Base-by-base conservation (phyloP, 306 rosid genomes). In the Parietaria judaica region DNA sequence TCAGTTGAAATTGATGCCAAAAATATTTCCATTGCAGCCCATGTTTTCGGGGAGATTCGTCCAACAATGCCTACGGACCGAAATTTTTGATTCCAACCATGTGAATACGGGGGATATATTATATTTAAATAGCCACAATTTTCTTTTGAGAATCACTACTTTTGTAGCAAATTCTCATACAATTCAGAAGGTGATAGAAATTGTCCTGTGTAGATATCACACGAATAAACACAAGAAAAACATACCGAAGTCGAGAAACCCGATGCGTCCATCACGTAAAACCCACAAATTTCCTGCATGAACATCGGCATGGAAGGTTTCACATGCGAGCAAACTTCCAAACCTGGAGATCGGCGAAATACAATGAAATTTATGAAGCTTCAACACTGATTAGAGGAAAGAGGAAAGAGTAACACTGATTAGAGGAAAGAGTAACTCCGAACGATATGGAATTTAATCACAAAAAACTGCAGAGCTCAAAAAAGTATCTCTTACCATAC, bases 311-410 rank as follows among this genome's bases (percentile, higher is more conserved):
- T 88, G 98, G 74, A 92, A 92, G 76, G 95, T 76, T 71, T 92
- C 98, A 80, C 98, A 92, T 44, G 88, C 90, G 66, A 92, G 96
- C 83, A 92, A 82, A 84, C 98, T 92, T 68, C 98, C 98, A 80
- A 88, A 92, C 98, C 98, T 88, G 81, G 67, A 79, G 44, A 66
- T 23, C 35, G 45, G 23, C n/a, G 1, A 34, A 46, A 12, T 17
- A n/a, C 11, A 43, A 66, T 34, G 12, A 43, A 45, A 23, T 58
- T 16, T 41, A 11, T 14, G 45, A 56, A 55, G 8, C 45, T 17
- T 14, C 39, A 34, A 34, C 14, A 31, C 35, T 71, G 72, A 60
- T 17, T 66, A 65, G 56, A 70, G 51, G 72, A 67, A 39, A 7
- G 4, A 3, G 44, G 44, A 49, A 7, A 49, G 12, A 14, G 52